Base-by-base conservation (phyloP, 2,329 filamentous ascomycete genomes). In the Penicillium sp. region DNA sequence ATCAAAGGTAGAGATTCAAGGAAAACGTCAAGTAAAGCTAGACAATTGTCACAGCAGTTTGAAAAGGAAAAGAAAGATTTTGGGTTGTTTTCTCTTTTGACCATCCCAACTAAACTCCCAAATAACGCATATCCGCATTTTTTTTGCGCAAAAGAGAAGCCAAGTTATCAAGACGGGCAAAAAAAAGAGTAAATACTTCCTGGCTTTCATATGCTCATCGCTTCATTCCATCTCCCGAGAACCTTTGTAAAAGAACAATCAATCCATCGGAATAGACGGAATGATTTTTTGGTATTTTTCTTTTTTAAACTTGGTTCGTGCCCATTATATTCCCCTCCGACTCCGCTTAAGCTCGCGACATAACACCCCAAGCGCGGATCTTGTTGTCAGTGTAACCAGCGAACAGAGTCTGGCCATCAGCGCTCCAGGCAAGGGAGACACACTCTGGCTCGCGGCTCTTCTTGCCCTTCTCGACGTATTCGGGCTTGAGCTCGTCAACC, bases 301-400 rank as follows among this genome's bases (percentile, higher is more conserved):
- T 21, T 20, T 35, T 35, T 43, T 43, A 20, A 18, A 43, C 23
- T 43, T 43, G 40, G 20, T 43, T 47, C 38, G 30, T 55, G 43
- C 52, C 45, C 43, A 42, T 49, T 47, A 40, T 23, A 47, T 28
- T 40, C 45, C 60, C 55, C 61, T 52, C 56, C 57, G 56, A 50
- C 56, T 48, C 61, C 63, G 68, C 71, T 68, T 90, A 92, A 81
- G 88, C 90, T 79, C 91, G 86, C 78, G 90, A 94, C 91, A 96
- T 96, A 75, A 96, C 91, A 81, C 91, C 91, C 91, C 91, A 96
- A 70, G 90, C 91, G 73, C 92, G 90, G 83, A 96, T 96, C 83
- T 95, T 89, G 87, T 97, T 97, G 83, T 99, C 94, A 71, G 94
- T 99, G 87, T 99, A 99, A 80, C 94, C 94, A 77, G 94, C 92